Evolutionary conservation across 192 early-diverging fungal species (phyloP).

Genomic region (Coemansia sp.): DNA sequence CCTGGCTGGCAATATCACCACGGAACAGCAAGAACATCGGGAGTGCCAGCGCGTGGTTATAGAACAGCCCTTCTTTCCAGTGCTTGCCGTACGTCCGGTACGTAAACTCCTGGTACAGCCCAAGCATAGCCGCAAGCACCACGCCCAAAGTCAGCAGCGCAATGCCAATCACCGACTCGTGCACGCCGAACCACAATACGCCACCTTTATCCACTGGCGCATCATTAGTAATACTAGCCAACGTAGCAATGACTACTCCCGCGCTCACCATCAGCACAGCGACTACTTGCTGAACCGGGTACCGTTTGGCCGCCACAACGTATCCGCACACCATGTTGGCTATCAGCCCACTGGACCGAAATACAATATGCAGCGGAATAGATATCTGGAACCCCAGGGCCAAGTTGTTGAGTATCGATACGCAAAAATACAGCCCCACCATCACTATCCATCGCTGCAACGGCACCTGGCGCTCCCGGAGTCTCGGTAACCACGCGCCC

Average conservation of each 20-base stretch:
- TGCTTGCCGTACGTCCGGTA: slow-evolving; percentile 75
- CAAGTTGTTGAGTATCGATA: slow-evolving; percentile 82
- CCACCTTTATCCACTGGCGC: neutral
- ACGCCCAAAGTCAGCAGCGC: slow-evolving; percentile 69
- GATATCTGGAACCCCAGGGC: slow-evolving; percentile 79
- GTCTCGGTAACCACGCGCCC: slow-evolving; percentile 49
- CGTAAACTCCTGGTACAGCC: slow-evolving; percentile 79
- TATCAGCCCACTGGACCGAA: slow-evolving; percentile 80
- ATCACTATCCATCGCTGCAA: slow-evolving; percentile 71
- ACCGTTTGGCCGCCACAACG: slow-evolving; percentile 65
- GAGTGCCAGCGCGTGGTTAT: slow-evolving; percentile 78
- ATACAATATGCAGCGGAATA: slow-evolving; percentile 90
- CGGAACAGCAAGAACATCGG: slow-evolving; percentile 80
- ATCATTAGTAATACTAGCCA: slow-evolving; percentile 30
- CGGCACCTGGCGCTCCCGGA: slow-evolving; percentile 66
- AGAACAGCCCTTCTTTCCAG: slow-evolving; percentile 91
- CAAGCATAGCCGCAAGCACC: slow-evolving; percentile 76
- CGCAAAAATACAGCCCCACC: slow-evolving; percentile 76
- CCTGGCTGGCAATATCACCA: slow-evolving; percentile 64
- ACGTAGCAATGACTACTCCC: slow-evolving; percentile 74
- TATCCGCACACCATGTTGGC: slow-evolving; percentile 81
- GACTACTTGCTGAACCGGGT: slow-evolving; percentile 50
- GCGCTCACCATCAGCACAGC: slow-evolving; percentile 77
- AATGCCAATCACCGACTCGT: slow-evolving; percentile 70
- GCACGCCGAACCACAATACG: slow-evolving; percentile 6